Percentiles rank a stretch among this genome's conserved stretches.
phyloP scores from a whole-genome alignment of 1,284 basidiomycete genomes.

The Mycosarcoma maydis region DNA sequence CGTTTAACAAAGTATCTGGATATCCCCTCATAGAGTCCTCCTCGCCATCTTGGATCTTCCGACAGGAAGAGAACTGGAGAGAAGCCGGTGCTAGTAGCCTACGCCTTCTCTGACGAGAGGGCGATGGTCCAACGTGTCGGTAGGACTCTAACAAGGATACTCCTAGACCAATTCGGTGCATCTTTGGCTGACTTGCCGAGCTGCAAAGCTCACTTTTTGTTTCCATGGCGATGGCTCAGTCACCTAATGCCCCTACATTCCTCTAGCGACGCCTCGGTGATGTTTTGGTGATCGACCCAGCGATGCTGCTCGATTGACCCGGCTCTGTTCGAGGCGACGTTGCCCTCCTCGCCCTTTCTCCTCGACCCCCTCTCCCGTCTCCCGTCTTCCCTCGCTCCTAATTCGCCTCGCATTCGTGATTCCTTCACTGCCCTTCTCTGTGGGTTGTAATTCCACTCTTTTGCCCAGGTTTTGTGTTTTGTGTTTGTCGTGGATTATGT shows the following conservation, averaged over 20 bases:
- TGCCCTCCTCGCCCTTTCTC: not conserved
- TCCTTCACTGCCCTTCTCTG: too few species aligned
- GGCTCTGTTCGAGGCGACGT: too few species aligned
- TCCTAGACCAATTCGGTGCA: conserved; percentile 50
- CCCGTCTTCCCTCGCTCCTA: not conserved
- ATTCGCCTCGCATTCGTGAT: not conserved
- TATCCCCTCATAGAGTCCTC: conserved; percentile 54
- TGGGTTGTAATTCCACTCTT: too few species aligned
- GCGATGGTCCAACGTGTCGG: conserved; percentile 26
- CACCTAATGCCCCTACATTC: conserved; percentile 54
- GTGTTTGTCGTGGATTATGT: too few species aligned
- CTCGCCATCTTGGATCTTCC: conserved; percentile 49
- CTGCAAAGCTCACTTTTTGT: conserved; percentile 7
- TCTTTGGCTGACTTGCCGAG: conserved; percentile 55
- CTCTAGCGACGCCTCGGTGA: not conserved
- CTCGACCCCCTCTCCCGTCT: not conserved
- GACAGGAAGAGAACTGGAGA: conserved; percentile 51
- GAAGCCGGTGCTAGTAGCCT: conserved; percentile 27
- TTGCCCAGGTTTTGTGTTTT: too few species aligned
- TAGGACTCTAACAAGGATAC: conserved; percentile 51
- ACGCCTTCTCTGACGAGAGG: conserved; percentile 27
- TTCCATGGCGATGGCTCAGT: conserved; percentile 49
- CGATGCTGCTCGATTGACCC: not conserved
- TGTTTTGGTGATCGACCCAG: not conserved
- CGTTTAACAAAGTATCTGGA: conserved; percentile 54